Percentiles rank a stretch among this genome's conserved stretches.
phyloP scores from a whole-genome alignment of 805 yeast species.

The Kuraishia floccosa region DNA sequence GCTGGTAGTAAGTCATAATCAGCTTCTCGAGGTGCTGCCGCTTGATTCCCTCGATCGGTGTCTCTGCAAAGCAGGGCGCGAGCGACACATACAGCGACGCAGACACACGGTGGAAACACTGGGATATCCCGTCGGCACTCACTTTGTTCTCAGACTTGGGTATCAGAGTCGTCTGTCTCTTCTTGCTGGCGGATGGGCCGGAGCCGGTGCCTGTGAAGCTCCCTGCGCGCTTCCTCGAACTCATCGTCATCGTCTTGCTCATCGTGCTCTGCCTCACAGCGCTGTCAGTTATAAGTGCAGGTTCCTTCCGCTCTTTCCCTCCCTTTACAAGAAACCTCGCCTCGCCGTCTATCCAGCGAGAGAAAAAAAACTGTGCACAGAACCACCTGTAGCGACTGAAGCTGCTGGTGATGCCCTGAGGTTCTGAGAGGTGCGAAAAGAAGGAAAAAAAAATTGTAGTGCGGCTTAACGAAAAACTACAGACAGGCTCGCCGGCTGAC shows the following conservation, averaged over 20 bases:
- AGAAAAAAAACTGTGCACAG: too few relatives aligned
- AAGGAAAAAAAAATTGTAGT: too few relatives aligned
- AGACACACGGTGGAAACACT: conserved; percentile 56
- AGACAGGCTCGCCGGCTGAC: too few relatives aligned
- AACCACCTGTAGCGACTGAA: too few relatives aligned
- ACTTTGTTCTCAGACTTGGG: conserved; percentile 4
- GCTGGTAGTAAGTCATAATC: conserved; percentile 68
- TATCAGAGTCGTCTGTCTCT: conserved; percentile 5
- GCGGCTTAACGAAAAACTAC: too few relatives aligned
- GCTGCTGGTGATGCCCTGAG: too few relatives aligned
- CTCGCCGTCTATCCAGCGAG: too few relatives aligned
- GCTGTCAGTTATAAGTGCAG: too few relatives aligned
- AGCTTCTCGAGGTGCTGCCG: conserved; percentile 86
- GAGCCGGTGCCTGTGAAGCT: neutral
- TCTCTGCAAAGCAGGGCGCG: conserved; percentile 68
- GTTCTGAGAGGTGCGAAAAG: too few relatives aligned
- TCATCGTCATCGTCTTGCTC: neutral
- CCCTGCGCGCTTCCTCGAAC: neutral
- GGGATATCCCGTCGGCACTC: conserved; percentile 18
- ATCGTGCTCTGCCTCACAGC: too few relatives aligned
- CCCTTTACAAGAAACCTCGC: too few relatives aligned
- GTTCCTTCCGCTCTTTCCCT: too few relatives aligned
- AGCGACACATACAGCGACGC: conserved; percentile 68
- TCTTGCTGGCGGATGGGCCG: conserved; percentile 1
- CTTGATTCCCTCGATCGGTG: conserved; percentile 70